A percentile compares a stretch with the other conserved stretches of the same genome.
phyloP scores from a whole-genome alignment of 164 flowering plant genomes.

The Umbellularia californica region DNA sequence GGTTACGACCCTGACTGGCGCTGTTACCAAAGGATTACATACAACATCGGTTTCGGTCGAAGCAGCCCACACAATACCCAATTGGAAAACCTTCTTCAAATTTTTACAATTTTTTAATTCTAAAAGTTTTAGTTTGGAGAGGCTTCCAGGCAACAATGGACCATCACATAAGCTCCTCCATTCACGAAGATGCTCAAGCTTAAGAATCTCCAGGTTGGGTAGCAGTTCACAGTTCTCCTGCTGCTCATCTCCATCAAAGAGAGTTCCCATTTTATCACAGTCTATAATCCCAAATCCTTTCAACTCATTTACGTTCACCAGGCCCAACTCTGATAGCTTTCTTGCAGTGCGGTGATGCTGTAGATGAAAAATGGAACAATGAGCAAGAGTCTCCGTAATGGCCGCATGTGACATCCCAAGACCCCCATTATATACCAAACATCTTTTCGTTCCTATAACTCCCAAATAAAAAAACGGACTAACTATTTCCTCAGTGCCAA shows the following conservation, averaged over 20 bases:
- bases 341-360: background rate
- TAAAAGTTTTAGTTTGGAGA: background rate
- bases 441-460: background rate
- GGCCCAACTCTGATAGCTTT: background rate
- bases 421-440: background rate
- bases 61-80: no score
- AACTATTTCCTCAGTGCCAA: no score
- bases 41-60: no score
- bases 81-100: background rate
- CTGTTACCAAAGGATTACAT: no score
- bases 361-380: background rate
- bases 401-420: background rate
- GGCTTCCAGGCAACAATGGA: background rate
- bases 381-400: background rate
- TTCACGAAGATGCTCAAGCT: background rate
- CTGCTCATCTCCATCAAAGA: background rate
- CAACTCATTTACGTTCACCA: background rate
- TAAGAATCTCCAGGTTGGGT: background rate
- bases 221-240: background rate
- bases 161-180: background rate
- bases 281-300: background rate
- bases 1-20: no score
- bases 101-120: background rate
- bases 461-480: no score
- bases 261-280: background rate